Evolutionary conservation across 768 basidiomycete genomes (phyloP).

Genomic region (Lenzites betulinus): DNA sequence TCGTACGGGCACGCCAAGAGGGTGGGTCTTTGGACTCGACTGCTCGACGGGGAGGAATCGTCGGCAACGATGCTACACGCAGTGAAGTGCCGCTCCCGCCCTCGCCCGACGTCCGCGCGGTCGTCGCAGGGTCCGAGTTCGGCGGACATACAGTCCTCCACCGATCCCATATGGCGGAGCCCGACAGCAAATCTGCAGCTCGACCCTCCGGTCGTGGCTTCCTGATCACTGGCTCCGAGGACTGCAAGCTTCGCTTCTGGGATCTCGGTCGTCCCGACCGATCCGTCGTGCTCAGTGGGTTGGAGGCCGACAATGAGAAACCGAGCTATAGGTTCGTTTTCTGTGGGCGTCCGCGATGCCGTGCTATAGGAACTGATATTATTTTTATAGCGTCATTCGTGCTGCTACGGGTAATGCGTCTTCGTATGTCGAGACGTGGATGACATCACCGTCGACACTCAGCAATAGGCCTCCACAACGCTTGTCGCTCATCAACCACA

Average conservation of each 20-base stretch:
- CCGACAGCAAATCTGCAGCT: conserved; percentile 39
- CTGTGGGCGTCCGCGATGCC: background rate
- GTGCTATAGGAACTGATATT: conserved; percentile 6
- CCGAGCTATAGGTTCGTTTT: conserved; percentile 70
- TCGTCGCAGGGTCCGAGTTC: conserved; percentile 76
- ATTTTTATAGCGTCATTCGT: conserved; percentile 32
- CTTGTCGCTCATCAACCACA: conserved; percentile 75
- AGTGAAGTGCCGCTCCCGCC: conserved; percentile 44
- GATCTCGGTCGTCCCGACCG: conserved; percentile 74
- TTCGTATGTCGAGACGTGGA: conserved; percentile 67
- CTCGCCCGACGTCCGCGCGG: conserved; percentile 65
- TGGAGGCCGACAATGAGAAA: conserved; percentile 72
- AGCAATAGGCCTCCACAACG: conserved; percentile 72
- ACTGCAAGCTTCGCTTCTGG: conserved; percentile 86
- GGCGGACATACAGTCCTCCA: conserved; percentile 60
- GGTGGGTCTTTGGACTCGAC: conserved; percentile 23
- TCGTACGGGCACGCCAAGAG: conserved; percentile 70
- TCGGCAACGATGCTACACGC: conserved; percentile 28
- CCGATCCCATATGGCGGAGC: conserved; percentile 26
- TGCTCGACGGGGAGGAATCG: conserved; percentile 17
- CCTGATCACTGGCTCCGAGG: conserved; percentile 88
- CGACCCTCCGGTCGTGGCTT: conserved; percentile 56
- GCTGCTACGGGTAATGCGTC: conserved; percentile 48
- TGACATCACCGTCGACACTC: conserved; percentile 43
- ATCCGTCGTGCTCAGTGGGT: conserved; percentile 78